Evolutionary conservation across 2,329 filamentous ascomycete species (phyloP), one percentile per base, ranked within the genome.

Genomic region (Ophiosphaerella narmari): DNA sequence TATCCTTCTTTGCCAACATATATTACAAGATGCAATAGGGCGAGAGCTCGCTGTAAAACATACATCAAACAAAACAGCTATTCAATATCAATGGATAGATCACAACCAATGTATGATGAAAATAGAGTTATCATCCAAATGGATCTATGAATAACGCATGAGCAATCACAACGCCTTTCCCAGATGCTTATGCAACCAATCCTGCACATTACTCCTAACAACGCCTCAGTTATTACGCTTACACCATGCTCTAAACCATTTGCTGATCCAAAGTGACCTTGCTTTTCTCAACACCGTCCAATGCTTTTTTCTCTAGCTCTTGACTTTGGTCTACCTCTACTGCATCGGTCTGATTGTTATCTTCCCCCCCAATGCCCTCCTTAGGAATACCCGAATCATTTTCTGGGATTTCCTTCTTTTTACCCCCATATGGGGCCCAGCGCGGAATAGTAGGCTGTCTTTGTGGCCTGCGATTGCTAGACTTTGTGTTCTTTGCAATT

Each of bases 401-500:
- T 13, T 65, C 68, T 2, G 55, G 46, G 2, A 51, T 57, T 21
- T 48, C 57, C 47, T 65, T 71, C 49, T 55, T 62, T 50, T 70
- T 66, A 7, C 66, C 59, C 1, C 62, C 63, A 39, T 73, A 73
- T 1, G 70, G 70, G 31, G 55, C 66, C 69, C 69, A 72, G 8
- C 70, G 60, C 9, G 63, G 62, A n/a, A 55, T 63, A 13, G 62
- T 51, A 4, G 59, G 47, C 34, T 57, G 62, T 34, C 63, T 52
- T 18, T 63, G 57, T 6, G 69, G 60, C 18, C 64, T 70, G 9
- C 70, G 65, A 29, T 72, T 71, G 39, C 49, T 65, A 7, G 66
- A 66, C 23, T 65, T 67, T 4, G 68, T 67, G 21, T 72, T 73
- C 49, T 66, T 73, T 21, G 72, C 50, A 21, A 74, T 74, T 7